Conservation (phyloP, 805 yeast species). For the Sugiyamaella floridensis region DNA sequence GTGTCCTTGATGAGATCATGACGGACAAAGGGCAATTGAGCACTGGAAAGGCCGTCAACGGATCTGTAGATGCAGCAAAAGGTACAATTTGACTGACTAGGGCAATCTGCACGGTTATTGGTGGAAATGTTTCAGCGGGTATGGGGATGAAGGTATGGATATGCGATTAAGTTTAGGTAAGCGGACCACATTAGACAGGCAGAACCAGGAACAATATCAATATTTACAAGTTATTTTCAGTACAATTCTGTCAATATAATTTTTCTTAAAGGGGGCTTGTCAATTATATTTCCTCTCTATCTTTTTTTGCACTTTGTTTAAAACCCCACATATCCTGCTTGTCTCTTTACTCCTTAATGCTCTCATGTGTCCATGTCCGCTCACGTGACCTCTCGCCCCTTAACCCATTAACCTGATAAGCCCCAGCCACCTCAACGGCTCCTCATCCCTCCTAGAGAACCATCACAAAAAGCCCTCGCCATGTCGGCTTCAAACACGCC, state of each 20-base stretch:
- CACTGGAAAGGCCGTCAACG: not conserved
- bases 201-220: no score
- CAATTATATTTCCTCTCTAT: no score
- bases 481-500: conserved; percentile 16
- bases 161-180: not conserved
- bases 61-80: not conserved
- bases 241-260: no score
- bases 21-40: not conserved
- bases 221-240: no score
- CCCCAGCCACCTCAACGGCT: not conserved
- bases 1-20: not conserved
- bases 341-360: no score
- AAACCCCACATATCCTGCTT: no score
- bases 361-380: no score
- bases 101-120: not conserved
- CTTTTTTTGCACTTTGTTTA: no score
- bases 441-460: not conserved
- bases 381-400: no score
- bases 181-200: no score
- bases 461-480: not conserved
- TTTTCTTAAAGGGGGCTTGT: no score
- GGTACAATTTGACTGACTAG: not conserved
- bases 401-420: not conserved
- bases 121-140: not conserved
- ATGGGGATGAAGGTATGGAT: not conserved